Conservation (phyloP, 257 asterid genomes). For the Fraxinus excelsior region DNA sequence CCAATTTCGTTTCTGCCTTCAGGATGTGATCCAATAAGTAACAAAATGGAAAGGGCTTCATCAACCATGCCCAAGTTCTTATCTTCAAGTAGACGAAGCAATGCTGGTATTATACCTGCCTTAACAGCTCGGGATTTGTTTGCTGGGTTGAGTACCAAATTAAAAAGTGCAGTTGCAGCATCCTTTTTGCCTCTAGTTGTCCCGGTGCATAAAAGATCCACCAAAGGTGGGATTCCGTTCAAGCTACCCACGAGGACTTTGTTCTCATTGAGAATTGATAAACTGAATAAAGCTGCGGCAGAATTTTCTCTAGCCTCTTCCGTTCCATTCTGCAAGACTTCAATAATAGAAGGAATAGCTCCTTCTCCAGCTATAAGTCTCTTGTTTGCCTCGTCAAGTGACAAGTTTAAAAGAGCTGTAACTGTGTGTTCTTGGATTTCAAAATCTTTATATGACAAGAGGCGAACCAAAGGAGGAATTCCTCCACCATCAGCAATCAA, state of each 20-base stretch:
- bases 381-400: slow-evolving; percentile 59
- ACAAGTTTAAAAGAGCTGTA: slow-evolving; percentile 54
- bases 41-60: slow-evolving; percentile 55
- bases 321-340: slow-evolving; percentile 49
- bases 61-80: slow-evolving; percentile 56
- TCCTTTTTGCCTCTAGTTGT: slow-evolving; percentile 65
- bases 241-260: slow-evolving; percentile 53
- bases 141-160: slow-evolving; percentile 47
- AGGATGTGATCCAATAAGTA: slow-evolving; percentile 50
- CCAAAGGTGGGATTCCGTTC: slow-evolving; percentile 56
- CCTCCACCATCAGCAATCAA: slow-evolving; percentile 62
- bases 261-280: slow-evolving; percentile 62
- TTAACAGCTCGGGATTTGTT: slow-evolving; percentile 57
- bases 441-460: slow-evolving; percentile 45
- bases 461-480: slow-evolving; percentile 53
- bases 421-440: slow-evolving; percentile 57
- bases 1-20: slow-evolving; percentile 61
- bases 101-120: slow-evolving; percentile 52
- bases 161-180: slow-evolving; percentile 63
- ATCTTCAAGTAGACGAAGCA: slow-evolving; percentile 49
- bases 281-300: slow-evolving; percentile 65
- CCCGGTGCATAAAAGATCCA: slow-evolving; percentile 45
- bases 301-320: slow-evolving; percentile 64
- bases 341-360: slow-evolving; percentile 55
- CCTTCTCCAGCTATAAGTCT: slow-evolving; percentile 56